Base-by-base conservation (phyloP, 2,329 filamentous ascomycete genomes). In the Diaporthe eres region DNA sequence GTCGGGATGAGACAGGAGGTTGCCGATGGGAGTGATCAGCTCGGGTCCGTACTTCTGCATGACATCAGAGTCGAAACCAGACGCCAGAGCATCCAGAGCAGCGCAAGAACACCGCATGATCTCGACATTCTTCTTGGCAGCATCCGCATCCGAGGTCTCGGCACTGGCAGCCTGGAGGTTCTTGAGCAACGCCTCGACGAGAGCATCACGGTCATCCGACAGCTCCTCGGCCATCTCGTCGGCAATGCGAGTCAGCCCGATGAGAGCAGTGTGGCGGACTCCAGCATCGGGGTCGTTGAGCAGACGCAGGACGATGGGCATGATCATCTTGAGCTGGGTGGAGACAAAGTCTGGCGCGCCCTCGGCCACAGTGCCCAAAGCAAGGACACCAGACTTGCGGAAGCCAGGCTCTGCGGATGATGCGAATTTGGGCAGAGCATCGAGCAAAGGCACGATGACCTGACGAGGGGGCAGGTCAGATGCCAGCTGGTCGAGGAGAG, bases 281-380 rank as follows among this genome's bases (percentile, higher is more conserved):
- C 92, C 92, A 37, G 92, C 89, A 79, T 97, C 94, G n/a, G 91
- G 88, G 82, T 99, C 97, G 82, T 95, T 90, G 53, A 99, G 91
- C 12, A 98, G 90, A 81, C 92, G 92, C 75, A 98, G 89, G 76
- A 98, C 92, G 80, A 94, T 89, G 67, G 97, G 97, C 83, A 98
- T 91, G 79, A 98, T 94, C 79, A 93, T 91, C 81, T 93, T 90
- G 77, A 98, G 91, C 85, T 99, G 97, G 28, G 96, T 98, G 78
- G 95, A 95, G 82, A 98, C 95, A 85, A 98, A 99, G 84, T 99
- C 97, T 22, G 97, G 97, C 42, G 97, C 96, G 80, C 97, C 97
- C 88, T 98, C 97, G 72, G 98, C 96, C 80, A 95, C 96, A 88
- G 96, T 97, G 76, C 96, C 96, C 7, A 99, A 90, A 67, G 96